Base-by-base conservation (phyloP, 1,284 basidiomycete genomes). In the Moesziomyces antarcticus region DNA sequence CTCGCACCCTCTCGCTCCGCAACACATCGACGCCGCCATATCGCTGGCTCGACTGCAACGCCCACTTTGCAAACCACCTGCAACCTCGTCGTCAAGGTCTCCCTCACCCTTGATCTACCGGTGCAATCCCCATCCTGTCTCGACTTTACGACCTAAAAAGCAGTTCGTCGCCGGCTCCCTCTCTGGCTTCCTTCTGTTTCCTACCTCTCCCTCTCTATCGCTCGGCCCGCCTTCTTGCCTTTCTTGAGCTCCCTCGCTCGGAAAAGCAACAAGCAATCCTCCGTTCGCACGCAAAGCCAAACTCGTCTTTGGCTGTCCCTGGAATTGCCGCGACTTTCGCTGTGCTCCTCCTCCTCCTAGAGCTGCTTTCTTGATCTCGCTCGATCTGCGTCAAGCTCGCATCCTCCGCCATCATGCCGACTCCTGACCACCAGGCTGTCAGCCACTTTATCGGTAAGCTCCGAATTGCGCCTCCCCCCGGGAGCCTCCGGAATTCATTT, bases 391-490 rank as follows among this genome's bases (percentile, higher is more conserved):
- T n/a, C 33, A 8, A 21, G 3, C 25, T 33, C 42, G 22, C 40
- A 35, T 14, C 41, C 11, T 21, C 20, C 10, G 4, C 35, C 46
- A 68, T 18, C 22, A 78, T 80, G 73, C 75, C 75, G 22, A 46
- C 64, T 30, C 76, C 78, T 41, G 79, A 82, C 49, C 80, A 81
- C 69, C 67, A 75, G 56, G 69, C 70, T 42, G 80, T 78, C 41
- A 56, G 65, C 58, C 79, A 82, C 60, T 82, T 82, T 42, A 78
- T 82, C 53, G 80, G 80, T 82, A 65, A 61, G 73, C 68, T 10
- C 30, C 13, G 3, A 33, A 33, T 8, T 27, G 25, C n/a, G n/a
- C n/a, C n/a, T n/a, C n/a, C n/a, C n/a, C n/a, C n/a, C n/a, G n/a
- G n/a, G n/a, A n/a, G n/a, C n/a, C n/a, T n/a, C n/a, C n/a, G n/a